Conservation (phyloP, 371 early-diverging fungal species). For the Mucor lusitanicus region DNA sequence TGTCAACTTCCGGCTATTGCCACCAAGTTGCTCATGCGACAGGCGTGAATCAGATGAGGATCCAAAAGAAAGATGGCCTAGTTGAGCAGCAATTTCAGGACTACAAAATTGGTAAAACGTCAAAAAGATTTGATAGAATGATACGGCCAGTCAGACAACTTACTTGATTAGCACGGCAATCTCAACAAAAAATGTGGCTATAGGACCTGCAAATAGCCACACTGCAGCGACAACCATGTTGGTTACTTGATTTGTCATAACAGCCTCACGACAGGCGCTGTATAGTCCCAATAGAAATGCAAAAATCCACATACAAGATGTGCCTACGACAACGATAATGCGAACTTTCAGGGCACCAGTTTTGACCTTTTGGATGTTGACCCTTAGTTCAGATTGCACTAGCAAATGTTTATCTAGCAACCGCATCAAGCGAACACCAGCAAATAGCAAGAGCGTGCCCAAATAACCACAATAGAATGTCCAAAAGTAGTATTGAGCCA, state of each 20-base stretch:
- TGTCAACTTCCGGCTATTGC: background rate
- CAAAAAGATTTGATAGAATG: background rate
- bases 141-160: background rate
- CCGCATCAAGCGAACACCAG: slow-evolving; percentile 27
- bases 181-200: slow-evolving; percentile 33
- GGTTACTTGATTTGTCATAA: slow-evolving; percentile 7
- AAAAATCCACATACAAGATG: slow-evolving; percentile 26
- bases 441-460: slow-evolving; percentile 22
- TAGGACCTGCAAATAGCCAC: slow-evolving; percentile 30
- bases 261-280: slow-evolving; percentile 18
- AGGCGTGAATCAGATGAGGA: background rate
- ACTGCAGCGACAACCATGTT: slow-evolving; percentile 27
- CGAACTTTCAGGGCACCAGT: slow-evolving; percentile 32
- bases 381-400: slow-evolving; percentile 20
- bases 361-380: slow-evolving; percentile 27
- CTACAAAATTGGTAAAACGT: background rate
- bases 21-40: background rate
- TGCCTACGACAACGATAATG: slow-evolving; percentile 16
- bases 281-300: slow-evolving; percentile 31
- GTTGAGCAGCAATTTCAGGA: slow-evolving; percentile 11
- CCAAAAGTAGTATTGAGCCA: slow-evolving; percentile 7
- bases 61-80: slow-evolving; percentile 8
- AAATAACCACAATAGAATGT: slow-evolving; percentile 11
- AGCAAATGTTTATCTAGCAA: slow-evolving; percentile 26
- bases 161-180: slow-evolving; percentile 36